Percentiles rank a stretch among this genome's conserved stretches.
phyloP scores from a whole-genome alignment of 2,329 filamentous ascomycete species.

The Myriosclerotinia curreyana region DNA sequence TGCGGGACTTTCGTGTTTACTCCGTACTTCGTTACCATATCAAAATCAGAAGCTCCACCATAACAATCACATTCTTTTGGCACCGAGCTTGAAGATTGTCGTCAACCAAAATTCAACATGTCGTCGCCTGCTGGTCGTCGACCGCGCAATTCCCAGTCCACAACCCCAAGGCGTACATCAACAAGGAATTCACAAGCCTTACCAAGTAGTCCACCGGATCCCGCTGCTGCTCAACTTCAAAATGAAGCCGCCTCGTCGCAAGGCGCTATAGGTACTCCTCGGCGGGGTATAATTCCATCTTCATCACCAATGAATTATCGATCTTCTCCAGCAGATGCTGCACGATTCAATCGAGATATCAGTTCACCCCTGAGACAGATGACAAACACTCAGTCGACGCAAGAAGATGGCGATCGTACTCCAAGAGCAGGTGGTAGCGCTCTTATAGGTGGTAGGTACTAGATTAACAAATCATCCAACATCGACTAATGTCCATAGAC shows the following conservation, averaged over 20 bases:
- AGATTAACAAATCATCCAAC: conserved; percentile 3
- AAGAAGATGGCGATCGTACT: conserved; percentile 63
- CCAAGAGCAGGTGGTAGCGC: conserved; percentile 61
- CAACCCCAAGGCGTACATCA: conserved; percentile 55
- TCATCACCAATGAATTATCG: conserved; percentile 82
- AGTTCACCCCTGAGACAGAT: conserved; percentile 60
- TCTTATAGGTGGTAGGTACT: conserved; percentile 57
- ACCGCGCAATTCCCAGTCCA: conserved; percentile 53
- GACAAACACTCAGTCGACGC: conserved; percentile 54
- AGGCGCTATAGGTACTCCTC: conserved; percentile 44
- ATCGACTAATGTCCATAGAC: conserved; percentile 51
- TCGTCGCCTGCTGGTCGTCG: conserved; percentile 60
- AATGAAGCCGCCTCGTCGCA: conserved; percentile 39
- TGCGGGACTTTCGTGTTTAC: not conserved
- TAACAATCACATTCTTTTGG: conserved; percentile 13
- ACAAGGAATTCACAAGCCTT: conserved; percentile 56
- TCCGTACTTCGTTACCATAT: not conserved
- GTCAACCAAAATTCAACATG: conserved; percentile 45
- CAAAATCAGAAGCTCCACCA: conserved; percentile 15
- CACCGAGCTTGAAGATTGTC: not conserved
- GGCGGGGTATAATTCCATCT: conserved; percentile 56
- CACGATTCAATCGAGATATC: conserved; percentile 42
- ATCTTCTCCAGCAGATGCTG: conserved; percentile 53
- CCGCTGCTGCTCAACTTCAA: conserved; percentile 40
- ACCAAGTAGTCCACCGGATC: conserved; percentile 47